phyloP scores from a whole-genome alignment of 2,329 filamentous ascomycete genomes.

The Tetracladium maxilliforme region DNA sequence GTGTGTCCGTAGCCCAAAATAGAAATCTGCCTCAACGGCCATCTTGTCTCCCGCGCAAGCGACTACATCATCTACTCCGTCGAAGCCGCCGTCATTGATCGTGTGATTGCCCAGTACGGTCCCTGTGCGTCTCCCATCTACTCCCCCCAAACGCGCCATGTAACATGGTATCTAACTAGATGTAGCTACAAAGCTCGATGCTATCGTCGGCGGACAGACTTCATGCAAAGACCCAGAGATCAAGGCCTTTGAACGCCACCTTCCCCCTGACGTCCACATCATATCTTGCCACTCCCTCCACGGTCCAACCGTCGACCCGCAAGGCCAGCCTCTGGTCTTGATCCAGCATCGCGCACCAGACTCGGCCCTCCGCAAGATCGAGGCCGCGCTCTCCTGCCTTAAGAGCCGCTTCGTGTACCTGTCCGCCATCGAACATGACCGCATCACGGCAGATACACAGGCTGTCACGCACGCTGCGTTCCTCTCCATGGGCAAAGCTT shows the following conservation, averaged over 20 bases:
- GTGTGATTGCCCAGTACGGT: constrained; percentile 76
- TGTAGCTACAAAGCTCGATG: constrained; percentile 88
- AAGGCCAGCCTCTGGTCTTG: constrained; percentile 74
- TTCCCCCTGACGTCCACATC: constrained; percentile 81
- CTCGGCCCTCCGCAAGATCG: constrained; percentile 61
- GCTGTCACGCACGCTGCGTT: constrained; percentile 97
- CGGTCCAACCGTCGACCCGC: constrained; percentile 77
- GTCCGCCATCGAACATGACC: constrained; percentile 76
- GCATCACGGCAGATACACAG: constrained; percentile 95
- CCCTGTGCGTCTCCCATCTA: constrained; percentile 85
- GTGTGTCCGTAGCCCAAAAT: constrained; percentile 61
- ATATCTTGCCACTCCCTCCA: constrained; percentile 94
- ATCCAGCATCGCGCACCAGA: constrained; percentile 86
- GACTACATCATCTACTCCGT: constrained; percentile 99
- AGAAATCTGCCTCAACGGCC: constrained; percentile 84
- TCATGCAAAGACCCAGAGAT: constrained; percentile 98
- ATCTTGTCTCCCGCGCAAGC: constrained; percentile 88
- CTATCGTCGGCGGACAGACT: constrained; percentile 93
- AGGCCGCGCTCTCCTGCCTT: constrained; percentile 69
- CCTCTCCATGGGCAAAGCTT: constrained; percentile 92
- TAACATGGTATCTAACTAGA: constrained; percentile 2
- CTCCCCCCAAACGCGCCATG: not conserved
- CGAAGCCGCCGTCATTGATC: constrained; percentile 80
- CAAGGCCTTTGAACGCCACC: constrained; percentile 75
- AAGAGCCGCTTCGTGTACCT: constrained; percentile 78